Conservation (phyloP, 176 grass and related monocot species). For the Rhynchospora tenuis region DNA sequence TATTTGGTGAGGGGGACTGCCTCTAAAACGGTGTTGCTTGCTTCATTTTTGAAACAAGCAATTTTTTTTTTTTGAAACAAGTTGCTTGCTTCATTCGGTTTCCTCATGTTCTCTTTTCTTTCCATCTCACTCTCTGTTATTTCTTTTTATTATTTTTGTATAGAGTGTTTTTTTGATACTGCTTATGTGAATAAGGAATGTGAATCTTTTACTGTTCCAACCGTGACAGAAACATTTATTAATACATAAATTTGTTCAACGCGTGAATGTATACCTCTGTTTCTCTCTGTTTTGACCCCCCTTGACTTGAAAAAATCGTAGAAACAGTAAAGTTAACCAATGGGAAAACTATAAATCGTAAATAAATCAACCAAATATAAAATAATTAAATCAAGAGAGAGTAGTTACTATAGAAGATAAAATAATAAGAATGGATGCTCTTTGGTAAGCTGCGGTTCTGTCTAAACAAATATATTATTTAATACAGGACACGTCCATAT, state of each 20-base stretch:
- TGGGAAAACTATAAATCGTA: not conserved
- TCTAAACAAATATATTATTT: not conserved
- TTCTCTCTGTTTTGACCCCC: not conserved
- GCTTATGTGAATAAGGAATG: not conserved
- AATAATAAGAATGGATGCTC: too few relatives aligned
- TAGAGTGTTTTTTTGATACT: not conserved
- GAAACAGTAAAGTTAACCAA: not conserved
- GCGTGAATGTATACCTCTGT: not conserved
- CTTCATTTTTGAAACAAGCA: too few relatives aligned
- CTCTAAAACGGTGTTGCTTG: constrained; percentile 7
- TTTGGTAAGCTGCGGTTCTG: too few relatives aligned
- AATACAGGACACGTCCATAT: too few relatives aligned
- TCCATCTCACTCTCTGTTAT: not conserved
- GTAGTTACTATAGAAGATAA: not conserved
- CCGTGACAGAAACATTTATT: not conserved
- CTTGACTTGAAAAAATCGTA: not conserved
- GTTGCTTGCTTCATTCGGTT: constrained; percentile 14
- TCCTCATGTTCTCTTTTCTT: not conserved
- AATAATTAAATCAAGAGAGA: not conserved
- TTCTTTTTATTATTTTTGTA: too few relatives aligned
- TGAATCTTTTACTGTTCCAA: not conserved
- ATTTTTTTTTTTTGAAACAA: too few relatives aligned
- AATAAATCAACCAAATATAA: not conserved
- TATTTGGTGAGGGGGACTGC: constrained; percentile 5
- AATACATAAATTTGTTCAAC: not conserved